Evolutionary conservation across 148 eudicot genomes (phyloP).

Genomic region (Bassia scoparia): DNA sequence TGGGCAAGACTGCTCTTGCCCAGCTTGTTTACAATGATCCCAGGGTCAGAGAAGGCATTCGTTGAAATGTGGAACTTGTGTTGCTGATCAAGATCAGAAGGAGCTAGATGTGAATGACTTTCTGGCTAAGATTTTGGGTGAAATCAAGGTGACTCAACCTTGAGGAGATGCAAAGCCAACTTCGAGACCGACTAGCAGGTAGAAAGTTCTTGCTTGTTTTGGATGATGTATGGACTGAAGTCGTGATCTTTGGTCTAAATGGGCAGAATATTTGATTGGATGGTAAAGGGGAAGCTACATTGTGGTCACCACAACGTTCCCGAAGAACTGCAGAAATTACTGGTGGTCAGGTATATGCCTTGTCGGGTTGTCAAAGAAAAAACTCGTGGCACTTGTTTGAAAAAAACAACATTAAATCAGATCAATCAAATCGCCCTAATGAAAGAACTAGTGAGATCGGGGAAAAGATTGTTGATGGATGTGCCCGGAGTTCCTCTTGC

Average conservation of each 20-base stretch:
- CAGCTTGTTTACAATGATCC: no score
- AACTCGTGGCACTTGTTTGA: not conserved
- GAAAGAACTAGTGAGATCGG: not conserved
- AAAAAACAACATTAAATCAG: not conserved
- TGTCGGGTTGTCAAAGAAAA: not conserved
- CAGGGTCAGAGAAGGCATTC: constrained; percentile 13
- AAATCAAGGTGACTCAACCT: not conserved
- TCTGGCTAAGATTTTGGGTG: not conserved
- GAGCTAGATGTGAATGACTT: not conserved
- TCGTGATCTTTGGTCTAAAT: not conserved
- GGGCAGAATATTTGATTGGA: not conserved
- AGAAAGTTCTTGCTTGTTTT: not conserved
- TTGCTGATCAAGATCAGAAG: constrained; percentile 19
- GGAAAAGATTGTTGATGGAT: not conserved
- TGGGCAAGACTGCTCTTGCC: no score
- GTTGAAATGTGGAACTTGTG: constrained; percentile 25
- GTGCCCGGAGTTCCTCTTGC: constrained; percentile 4
- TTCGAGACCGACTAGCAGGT: not conserved
- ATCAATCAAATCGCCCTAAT: not conserved
- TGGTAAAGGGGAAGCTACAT: not conserved
- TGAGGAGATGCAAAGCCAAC: not conserved
- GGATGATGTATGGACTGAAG: constrained; percentile 3
- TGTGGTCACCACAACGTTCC: not conserved
- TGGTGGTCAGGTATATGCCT: not conserved
- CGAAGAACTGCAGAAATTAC: not conserved